Conservation (phyloP, 2,329 filamentous ascomycete species). For the Didymella pinodella region DNA sequence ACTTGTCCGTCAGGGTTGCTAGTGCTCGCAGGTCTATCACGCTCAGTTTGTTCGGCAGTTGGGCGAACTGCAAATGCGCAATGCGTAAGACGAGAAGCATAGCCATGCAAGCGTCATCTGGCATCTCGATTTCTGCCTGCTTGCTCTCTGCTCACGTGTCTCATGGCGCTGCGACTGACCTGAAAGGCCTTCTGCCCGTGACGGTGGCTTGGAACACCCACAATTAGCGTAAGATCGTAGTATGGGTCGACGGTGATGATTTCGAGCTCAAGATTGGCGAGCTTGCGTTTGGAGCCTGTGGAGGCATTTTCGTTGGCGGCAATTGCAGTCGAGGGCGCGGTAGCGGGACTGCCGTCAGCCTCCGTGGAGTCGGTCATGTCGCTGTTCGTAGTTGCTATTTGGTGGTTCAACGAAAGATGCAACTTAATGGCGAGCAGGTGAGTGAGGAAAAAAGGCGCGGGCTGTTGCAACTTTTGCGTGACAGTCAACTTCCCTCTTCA, state of each 20-base stretch:
- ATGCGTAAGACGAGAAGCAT: slow-evolving; percentile 7
- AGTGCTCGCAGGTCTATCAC: neutral
- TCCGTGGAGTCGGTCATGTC: neutral
- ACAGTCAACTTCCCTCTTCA: neutral
- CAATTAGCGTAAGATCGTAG: slow-evolving; percentile 21
- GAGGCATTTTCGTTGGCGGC: neutral
- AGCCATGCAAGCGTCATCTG: slow-evolving; percentile 10
- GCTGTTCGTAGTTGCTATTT: neutral
- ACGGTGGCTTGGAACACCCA: slow-evolving; percentile 2
- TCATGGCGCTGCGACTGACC: slow-evolving; percentile 11
- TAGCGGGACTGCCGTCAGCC: neutral
- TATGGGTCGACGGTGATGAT: slow-evolving; percentile 8
- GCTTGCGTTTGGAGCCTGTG: neutral
- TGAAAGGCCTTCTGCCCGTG: slow-evolving; percentile 7
- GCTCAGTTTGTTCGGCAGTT: neutral
- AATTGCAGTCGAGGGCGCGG: neutral
- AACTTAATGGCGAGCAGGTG: neutral
- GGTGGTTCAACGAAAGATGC: neutral
- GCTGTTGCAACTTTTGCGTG: neutral
- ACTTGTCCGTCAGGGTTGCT: slow-evolving; percentile 6
- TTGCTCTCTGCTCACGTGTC: slow-evolving; percentile 13
- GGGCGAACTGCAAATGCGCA: slow-evolving; percentile 4
- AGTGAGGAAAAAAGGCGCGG: neutral
- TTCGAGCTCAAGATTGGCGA: neutral
- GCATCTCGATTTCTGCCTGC: slow-evolving; percentile 7